Evolutionary conservation across 768 basidiomycete species (phyloP).

Genomic region (Suillus luteus): DNA sequence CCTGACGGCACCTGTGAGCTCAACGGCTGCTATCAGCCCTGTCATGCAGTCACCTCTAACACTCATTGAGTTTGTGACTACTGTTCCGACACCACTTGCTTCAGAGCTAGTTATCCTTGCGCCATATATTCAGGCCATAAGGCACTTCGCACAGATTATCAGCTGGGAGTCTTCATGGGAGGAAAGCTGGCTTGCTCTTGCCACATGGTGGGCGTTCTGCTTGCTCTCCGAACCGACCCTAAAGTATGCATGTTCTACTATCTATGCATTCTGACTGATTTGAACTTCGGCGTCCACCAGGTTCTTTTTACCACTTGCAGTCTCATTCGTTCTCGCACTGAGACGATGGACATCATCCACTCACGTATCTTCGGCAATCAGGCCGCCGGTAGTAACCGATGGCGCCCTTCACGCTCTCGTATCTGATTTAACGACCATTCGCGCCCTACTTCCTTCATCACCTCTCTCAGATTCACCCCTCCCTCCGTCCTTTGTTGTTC

Average conservation of each 20-base stretch:
- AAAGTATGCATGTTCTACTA: conserved; percentile 39
- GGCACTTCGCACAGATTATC: conserved; percentile 48
- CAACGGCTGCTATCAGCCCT: conserved; percentile 7
- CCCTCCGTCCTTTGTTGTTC: conserved; percentile 36
- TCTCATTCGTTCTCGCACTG: conserved; percentile 42
- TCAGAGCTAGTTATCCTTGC: conserved; percentile 62
- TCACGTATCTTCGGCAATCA: conserved; percentile 15
- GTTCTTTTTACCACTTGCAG: conserved; percentile 57
- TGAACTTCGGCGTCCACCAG: conserved; percentile 34
- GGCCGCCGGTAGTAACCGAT: conserved; percentile 58
- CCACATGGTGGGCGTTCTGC: conserved; percentile 77
- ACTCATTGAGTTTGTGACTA: conserved; percentile 51
- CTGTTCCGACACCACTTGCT: conserved; percentile 64
- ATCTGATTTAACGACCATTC: conserved; percentile 66
- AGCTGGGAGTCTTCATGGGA: conserved; percentile 61
- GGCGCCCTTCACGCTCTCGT: conserved; percentile 53
- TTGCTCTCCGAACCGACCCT: conserved; percentile 55
- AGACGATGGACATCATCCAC: conserved; percentile 28
- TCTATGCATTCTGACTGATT: conserved; percentile 12
- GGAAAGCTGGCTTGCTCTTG: conserved; percentile 67
- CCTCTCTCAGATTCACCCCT: conserved; percentile 32
- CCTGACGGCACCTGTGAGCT: conserved; percentile 10
- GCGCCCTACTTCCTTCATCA: conserved; percentile 53
- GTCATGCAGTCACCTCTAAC: conserved; percentile 12
- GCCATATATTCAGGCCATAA: conserved; percentile 48